phyloP scores from a whole-genome alignment of 805 yeast genomes.

The Candida ovalis region DNA sequence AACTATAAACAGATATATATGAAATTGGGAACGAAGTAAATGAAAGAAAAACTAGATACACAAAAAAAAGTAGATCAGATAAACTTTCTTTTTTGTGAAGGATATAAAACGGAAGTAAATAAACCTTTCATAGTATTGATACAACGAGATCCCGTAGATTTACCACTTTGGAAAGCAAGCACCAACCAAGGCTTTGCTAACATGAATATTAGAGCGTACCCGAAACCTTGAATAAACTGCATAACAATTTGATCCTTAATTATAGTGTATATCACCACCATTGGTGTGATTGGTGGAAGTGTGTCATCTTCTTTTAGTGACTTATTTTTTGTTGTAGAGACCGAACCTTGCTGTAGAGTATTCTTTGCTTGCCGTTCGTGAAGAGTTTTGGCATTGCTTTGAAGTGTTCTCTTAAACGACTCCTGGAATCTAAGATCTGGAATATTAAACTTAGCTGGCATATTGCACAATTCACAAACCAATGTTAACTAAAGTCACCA shows the following conservation, averaged over 20 bases:
- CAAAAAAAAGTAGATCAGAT: background rate
- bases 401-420: slow-evolving; percentile 45
- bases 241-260: slow-evolving; percentile 50
- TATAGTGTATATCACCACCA: slow-evolving; percentile 43
- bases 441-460: slow-evolving; percentile 21
- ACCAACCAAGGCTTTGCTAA: slow-evolving; percentile 34
- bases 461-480: background rate
- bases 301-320: slow-evolving; percentile 2
- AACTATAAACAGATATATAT: background rate
- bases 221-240: slow-evolving; percentile 57
- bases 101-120: slow-evolving; percentile 6
- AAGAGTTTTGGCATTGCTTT: slow-evolving; percentile 18
- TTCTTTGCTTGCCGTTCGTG: background rate
- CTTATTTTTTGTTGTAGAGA: background rate
- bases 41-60: background rate
- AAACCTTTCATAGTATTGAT: slow-evolving; percentile 12
- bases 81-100: slow-evolving; percentile 4
- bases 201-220: slow-evolving; percentile 36
- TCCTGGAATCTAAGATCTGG: slow-evolving; percentile 72
- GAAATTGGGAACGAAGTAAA: background rate
- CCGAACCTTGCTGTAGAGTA: background rate
- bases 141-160: slow-evolving; percentile 18
- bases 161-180: slow-evolving; percentile 20
- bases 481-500: too few species aligned
- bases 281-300: slow-evolving; percentile 36